Base-by-base conservation (phyloP, 495 filamentous ascomycete species). In the Venustampulla echinocandica region DNA sequence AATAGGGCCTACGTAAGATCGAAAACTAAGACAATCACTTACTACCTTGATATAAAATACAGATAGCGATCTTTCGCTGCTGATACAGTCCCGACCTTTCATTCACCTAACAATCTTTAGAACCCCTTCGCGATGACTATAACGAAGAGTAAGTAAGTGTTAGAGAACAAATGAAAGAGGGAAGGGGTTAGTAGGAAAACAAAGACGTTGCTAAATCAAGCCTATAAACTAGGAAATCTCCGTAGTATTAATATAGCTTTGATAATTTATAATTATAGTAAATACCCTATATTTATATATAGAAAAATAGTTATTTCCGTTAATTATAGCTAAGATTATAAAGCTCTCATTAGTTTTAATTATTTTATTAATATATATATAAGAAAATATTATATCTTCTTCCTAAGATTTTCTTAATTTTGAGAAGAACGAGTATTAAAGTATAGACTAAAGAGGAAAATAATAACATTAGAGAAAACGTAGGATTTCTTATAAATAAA, bases 381-480 rank as follows among this genome's bases (percentile, higher is more conserved):
- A n/a, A 38, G 35, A 38, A 38, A 14, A 38, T 38, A 19, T n/a
- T 15, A 6, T 38, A 38, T 38, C 14, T 15, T 38, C 7, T 38
- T 38, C 35, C 14, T 14, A 38, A 38, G 14, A 38, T 14, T 38
- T 19, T 38, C 35, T 38, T 38, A 38, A 38, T 38, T 38, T 38
- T 19, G 14, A 38, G 35, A 19, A 38, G 14, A 38, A 15, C 27
- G 27, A 30, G 13, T 30, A 30, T 30, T 30, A 30, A 30, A 30
- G 27, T 13, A 13, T 30, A 30, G 13, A 30, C 13, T 13, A 13
- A 30, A 30, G 27, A 30, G 27, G 13, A 7, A 30, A 7, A 30
- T 30, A 30, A 13, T 7, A 30, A 7, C 6, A 13, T 7, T 30
- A 30, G 27, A 30, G 27, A 30, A 13, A 30, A 30, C 13, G 13